Conservation (phyloP, 169 alveolate species). For the Eimeria maxima region DNA sequence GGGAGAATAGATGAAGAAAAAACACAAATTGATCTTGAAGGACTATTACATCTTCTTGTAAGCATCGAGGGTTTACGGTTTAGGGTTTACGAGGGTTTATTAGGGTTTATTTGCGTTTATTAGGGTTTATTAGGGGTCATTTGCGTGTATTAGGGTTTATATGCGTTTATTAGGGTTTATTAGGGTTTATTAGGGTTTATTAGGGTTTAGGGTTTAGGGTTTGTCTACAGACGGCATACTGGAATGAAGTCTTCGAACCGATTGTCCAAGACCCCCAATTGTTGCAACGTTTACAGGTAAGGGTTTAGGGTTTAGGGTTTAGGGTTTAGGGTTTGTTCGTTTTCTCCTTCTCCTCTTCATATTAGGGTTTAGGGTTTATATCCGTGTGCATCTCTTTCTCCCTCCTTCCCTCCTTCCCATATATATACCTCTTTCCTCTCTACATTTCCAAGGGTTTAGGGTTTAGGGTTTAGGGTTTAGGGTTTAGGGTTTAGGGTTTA, state of each 20-base stretch:
- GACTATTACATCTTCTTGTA: slow-evolving; percentile 40
- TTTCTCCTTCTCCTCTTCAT: too few relatives aligned
- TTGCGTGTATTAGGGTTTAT: neutral
- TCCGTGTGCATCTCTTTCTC: neutral
- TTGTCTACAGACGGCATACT: slow-evolving; percentile 56
- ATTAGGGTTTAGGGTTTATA: slow-evolving; percentile 1
- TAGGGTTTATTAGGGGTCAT: neutral
- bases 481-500: neutral
- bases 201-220: slow-evolving; percentile 46
- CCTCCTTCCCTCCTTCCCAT: too few relatives aligned
- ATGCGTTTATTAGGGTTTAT: neutral
- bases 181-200: neutral
- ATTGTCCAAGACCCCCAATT: slow-evolving; percentile 41
- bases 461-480: slow-evolving; percentile 14
- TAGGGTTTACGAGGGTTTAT: neutral
- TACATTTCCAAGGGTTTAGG: neutral
- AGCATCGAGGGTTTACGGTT: neutral
- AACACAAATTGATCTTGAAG: slow-evolving; percentile 48
- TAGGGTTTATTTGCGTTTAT: neutral
- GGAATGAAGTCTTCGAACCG: slow-evolving; percentile 69
- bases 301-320: slow-evolving; percentile 56
- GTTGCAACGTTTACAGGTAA: slow-evolving; percentile 59
- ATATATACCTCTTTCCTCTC: too few relatives aligned
- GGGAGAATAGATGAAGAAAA: slow-evolving; percentile 8
- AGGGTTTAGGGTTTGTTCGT: slow-evolving; percentile 34